A percentile compares a stretch with the other conserved stretches of the same genome.
Evolutionary conservation across 768 basidiomycete genomes (phyloP).

Genomic region (Hygrocybe coccinea): DNA sequence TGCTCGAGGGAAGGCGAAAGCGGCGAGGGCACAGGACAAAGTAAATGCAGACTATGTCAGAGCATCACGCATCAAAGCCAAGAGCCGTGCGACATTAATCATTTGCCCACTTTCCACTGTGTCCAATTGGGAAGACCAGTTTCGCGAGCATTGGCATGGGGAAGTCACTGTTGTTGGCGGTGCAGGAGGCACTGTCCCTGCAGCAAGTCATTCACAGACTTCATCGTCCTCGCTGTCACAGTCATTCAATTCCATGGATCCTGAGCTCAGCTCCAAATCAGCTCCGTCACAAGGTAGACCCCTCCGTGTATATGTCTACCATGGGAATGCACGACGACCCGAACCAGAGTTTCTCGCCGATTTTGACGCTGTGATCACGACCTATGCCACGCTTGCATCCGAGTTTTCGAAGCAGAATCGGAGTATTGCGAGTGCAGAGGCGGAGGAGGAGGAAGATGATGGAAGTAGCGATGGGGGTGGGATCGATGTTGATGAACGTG

Average conservation of each 20-base stretch:
- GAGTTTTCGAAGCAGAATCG: slow-evolving; percentile 88
- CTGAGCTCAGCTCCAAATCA: slow-evolving; percentile 29
- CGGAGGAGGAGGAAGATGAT: slow-evolving; percentile 65
- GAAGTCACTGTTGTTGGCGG: slow-evolving; percentile 82
- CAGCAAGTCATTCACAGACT: slow-evolving; percentile 34
- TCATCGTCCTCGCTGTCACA: slow-evolving; percentile 23
- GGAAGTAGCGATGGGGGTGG: slow-evolving; percentile 60
- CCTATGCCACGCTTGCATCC: slow-evolving; percentile 90
- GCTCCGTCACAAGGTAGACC: slow-evolving; percentile 39
- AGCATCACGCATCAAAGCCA: slow-evolving; percentile 70
- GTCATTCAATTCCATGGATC: slow-evolving; percentile 27
- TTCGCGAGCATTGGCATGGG: slow-evolving; percentile 94
- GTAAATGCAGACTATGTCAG: slow-evolving; percentile 65
- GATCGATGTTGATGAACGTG: slow-evolving; percentile 63
- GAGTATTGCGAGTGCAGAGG: slow-evolving; percentile 53
- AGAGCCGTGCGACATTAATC: slow-evolving; percentile 89
- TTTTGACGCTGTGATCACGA: slow-evolving; percentile 97
- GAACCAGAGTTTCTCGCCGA: slow-evolving; percentile 86
- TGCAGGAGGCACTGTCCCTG: slow-evolving; percentile 41
- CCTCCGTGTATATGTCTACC: slow-evolving; percentile 91
- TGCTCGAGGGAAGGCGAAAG: slow-evolving; percentile 61
- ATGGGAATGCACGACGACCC: slow-evolving; percentile 81
- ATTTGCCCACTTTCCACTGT: slow-evolving; percentile 96
- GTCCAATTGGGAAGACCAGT: slow-evolving; percentile 98
- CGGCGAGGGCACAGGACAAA: slow-evolving; percentile 63